These are phyloP conservation scores for Canavalia gladiata DNA, from an alignment of 306 rosid genomes.

Conservation along the genomic window DNA sequence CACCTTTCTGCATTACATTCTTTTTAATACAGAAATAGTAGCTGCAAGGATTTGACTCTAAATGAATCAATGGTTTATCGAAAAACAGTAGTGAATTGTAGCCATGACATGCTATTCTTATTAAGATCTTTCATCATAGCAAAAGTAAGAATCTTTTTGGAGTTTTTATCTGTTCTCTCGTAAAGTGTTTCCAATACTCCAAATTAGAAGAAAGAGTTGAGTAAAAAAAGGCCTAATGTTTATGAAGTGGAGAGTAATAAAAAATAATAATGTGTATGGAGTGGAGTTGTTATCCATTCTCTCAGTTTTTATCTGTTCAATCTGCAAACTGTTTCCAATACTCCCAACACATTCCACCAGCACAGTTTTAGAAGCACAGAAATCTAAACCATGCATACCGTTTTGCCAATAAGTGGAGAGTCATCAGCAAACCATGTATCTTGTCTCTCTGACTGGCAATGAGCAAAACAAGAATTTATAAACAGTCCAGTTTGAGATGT, in stretches of 20 bases:
- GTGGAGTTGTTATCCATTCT: too few species aligned
- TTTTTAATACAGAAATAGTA: background rate
- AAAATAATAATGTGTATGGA: too few species aligned
- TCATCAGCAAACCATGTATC: constrained; percentile 96
- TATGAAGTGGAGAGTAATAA: too few species aligned
- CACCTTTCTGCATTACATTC: background rate
- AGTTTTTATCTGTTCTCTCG: constrained; percentile 14
- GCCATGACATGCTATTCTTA: constrained; percentile 11
- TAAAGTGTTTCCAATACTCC: constrained; percentile 8
- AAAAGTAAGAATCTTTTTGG: background rate
- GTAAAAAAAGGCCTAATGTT: constrained; percentile 3
- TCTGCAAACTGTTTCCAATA: too few species aligned
- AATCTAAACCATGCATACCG: constrained; percentile 58
- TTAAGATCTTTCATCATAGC: constrained; percentile 4
- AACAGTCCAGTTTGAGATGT: constrained; percentile 70
- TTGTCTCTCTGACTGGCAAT: constrained; percentile 95
- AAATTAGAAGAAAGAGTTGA: background rate
- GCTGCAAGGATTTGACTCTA: constrained; percentile 9
- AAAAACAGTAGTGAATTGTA: background rate
- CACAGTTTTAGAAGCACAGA: constrained; percentile 33
- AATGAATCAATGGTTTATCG: background rate
- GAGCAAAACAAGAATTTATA: constrained; percentile 95
- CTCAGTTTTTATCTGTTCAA: too few species aligned
- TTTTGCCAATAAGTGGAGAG: constrained; percentile 68
- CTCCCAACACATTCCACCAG: background rate